Conservation (phyloP, 2,329 filamentous ascomycete species). For the Trichoderma arundinaceum region DNA sequence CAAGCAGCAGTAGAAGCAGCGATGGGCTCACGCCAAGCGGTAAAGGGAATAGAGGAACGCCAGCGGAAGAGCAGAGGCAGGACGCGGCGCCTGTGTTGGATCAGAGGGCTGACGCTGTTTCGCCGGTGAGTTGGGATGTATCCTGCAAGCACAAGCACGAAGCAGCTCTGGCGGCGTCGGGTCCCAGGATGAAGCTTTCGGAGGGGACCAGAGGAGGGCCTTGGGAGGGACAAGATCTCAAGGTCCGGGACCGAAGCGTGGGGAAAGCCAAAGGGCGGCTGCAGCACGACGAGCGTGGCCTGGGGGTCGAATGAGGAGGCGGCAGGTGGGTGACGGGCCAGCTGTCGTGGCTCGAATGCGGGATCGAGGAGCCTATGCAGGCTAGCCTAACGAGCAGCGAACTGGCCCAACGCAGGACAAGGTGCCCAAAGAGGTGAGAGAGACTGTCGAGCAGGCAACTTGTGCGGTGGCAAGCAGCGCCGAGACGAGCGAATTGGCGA, state of each 20-base stretch:
- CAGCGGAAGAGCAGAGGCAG: slow-evolving; percentile 21
- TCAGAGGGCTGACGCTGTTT: slow-evolving; percentile 37
- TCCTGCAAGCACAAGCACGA: slow-evolving; percentile 40
- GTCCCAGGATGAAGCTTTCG: slow-evolving; percentile 38
- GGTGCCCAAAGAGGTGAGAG: slow-evolving; percentile 29
- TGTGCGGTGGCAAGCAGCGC: slow-evolving; percentile 6
- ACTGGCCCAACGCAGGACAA: slow-evolving; percentile 41
- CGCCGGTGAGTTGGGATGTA: slow-evolving; percentile 41
- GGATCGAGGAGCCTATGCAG: slow-evolving; percentile 47
- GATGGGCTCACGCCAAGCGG: slow-evolving; percentile 31
- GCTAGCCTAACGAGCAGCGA: slow-evolving; percentile 45
- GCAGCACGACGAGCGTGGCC: slow-evolving; percentile 37
- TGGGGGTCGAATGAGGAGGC: slow-evolving; percentile 42
- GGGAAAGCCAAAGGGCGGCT: slow-evolving; percentile 43
- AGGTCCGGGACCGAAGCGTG: slow-evolving; percentile 40
- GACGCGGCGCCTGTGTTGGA: slow-evolving; percentile 28
- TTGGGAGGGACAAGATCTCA: slow-evolving; percentile 40
- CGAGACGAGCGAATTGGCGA: neutral
- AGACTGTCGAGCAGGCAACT: slow-evolving; percentile 17
- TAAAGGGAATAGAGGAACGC: slow-evolving; percentile 33
- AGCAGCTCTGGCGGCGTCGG: slow-evolving; percentile 35
- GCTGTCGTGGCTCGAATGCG: slow-evolving; percentile 51
- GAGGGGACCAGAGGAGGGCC: slow-evolving; percentile 35
- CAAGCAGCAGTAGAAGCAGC: slow-evolving; percentile 22
- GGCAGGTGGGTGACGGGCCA: slow-evolving; percentile 39